A percentile compares a stretch with the other conserved stretches of the same genome.
phyloP scores from a whole-genome alignment of 176 grass and related monocot species.

The Alopecurus myosuroides region DNA sequence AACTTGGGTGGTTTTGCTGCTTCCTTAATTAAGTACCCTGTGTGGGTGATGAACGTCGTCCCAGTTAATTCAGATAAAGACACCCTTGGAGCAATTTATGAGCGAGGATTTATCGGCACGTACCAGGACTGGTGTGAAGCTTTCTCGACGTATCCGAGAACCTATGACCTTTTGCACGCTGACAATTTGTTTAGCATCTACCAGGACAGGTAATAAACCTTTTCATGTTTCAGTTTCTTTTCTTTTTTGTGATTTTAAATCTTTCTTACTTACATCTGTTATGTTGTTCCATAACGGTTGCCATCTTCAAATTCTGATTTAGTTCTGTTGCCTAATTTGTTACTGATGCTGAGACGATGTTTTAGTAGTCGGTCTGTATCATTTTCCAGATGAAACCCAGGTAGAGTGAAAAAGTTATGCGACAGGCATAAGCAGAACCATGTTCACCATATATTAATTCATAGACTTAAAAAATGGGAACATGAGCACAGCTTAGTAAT shows the following conservation, averaged over 20 bases:
- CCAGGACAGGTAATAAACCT: conserved; percentile 67
- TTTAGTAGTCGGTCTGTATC: background rate
- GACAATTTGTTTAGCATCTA: conserved; percentile 89
- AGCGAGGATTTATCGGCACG: conserved; percentile 87
- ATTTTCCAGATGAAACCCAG: background rate
- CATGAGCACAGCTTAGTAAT: background rate
- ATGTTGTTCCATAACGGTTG: background rate
- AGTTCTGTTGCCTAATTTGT: background rate
- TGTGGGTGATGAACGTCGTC: conserved; percentile 94
- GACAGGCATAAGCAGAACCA: background rate
- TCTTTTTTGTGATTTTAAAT: background rate
- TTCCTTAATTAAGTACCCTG: conserved; percentile 54
- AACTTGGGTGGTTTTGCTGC: conserved; percentile 86
- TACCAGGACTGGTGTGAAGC: conserved; percentile 99
- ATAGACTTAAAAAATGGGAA: background rate
- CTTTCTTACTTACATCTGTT: background rate
- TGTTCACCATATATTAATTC: background rate
- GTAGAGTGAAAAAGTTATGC: background rate
- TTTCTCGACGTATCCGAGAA: conserved; percentile 96
- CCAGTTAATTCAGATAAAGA: conserved; percentile 57
- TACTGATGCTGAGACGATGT: background rate
- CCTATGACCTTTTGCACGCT: conserved; percentile 90
- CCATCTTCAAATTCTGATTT: background rate
- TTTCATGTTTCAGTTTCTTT: background rate
- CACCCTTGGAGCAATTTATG: conserved; percentile 80